A percentile compares a stretch with the other conserved stretches of the same genome.
These are phyloP conservation scores for Fraxinus floribunda DNA, from an alignment of 305 asterid genomes.

Conservation along the genomic window DNA sequence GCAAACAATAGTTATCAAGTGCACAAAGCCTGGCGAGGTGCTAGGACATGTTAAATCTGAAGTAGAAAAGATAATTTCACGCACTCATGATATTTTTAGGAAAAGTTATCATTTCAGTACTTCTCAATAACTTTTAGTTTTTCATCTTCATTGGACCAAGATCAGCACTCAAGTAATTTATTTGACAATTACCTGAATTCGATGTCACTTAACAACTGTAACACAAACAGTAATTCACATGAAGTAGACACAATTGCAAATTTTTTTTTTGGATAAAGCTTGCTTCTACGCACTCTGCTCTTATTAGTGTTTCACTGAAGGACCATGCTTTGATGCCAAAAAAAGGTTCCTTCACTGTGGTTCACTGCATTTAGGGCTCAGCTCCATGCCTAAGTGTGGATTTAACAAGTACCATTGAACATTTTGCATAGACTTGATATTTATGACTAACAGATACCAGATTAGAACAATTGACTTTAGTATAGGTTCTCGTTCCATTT, in stretches of 20 bases:
- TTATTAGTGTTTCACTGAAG: background rate
- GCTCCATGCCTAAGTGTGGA: background rate
- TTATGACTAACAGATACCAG: background rate
- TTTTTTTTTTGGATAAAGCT: background rate
- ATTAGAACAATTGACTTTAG: background rate
- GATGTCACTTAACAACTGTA: background rate
- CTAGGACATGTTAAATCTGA: background rate
- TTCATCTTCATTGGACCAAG: background rate
- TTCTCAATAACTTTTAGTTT: background rate
- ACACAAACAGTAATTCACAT: background rate
- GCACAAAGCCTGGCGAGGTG: background rate
- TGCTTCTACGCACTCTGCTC: background rate
- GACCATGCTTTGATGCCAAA: conserved; percentile 1
- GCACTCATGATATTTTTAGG: background rate
- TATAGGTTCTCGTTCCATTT: conserved; percentile 13
- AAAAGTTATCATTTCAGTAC: background rate
- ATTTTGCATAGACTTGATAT: background rate
- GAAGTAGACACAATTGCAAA: background rate
- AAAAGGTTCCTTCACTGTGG: background rate
- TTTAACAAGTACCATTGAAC: background rate
- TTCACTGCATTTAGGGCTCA: background rate
- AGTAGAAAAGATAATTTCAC: background rate
- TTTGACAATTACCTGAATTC: background rate
- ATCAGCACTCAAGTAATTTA: background rate
- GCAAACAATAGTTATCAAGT: background rate